A percentile compares a stretch with the other conserved stretches of the same genome.
Conservation (phyloP, 179 eudicot species). For the Heliamphora pulchella region DNA sequence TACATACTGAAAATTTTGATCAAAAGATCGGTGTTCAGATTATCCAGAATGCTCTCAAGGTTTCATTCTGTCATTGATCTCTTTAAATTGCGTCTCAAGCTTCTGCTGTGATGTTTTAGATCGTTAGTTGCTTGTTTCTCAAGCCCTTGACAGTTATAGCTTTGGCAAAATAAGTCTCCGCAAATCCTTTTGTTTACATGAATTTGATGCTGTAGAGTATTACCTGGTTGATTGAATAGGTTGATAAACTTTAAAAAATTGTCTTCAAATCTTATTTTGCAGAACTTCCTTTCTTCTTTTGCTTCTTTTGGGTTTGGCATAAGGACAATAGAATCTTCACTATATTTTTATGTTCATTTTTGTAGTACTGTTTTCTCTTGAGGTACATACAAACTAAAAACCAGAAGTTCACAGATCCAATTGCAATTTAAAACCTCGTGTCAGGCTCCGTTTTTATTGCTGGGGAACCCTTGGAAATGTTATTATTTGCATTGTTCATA, state of each 20-base stretch:
- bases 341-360: not conserved
- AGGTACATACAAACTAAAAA: not conserved
- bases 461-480: not conserved
- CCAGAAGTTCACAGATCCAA: no score
- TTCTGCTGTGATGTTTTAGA: not conserved
- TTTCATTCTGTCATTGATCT: slow-evolving; percentile 5
- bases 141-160: not conserved
- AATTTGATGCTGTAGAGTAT: slow-evolving; percentile 1
- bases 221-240: not conserved
- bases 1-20: slow-evolving; percentile 59
- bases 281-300: not conserved
- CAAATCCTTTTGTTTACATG: not conserved
- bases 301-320: not conserved
- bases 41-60: slow-evolving; percentile 76
- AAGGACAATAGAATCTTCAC: not conserved
- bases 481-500: not conserved
- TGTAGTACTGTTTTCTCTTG: not conserved
- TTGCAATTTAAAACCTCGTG: no score
- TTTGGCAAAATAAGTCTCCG: not conserved
- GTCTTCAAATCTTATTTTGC: not conserved
- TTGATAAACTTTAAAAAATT: slow-evolving; percentile 3
- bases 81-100: not conserved
- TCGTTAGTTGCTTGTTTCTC: not conserved
- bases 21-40: slow-evolving; percentile 80
- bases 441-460: no score